Conservation (phyloP, 345 rosid genomes). For the Rhodomyrtus tomentosa region DNA sequence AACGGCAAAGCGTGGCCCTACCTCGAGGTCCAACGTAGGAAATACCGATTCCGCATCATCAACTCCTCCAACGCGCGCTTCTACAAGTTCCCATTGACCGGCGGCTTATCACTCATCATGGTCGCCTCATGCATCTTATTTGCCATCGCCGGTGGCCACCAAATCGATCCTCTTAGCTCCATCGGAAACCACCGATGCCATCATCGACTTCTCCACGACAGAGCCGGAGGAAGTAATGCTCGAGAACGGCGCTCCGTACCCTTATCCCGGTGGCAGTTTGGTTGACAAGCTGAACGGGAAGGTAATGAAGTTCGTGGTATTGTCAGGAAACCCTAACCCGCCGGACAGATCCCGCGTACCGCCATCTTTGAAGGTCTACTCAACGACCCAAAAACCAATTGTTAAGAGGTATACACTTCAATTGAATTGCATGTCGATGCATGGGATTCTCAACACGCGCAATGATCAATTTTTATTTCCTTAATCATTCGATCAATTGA, state of each 20-base stretch:
- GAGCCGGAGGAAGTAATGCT: not conserved
- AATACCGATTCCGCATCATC: conserved; percentile 9
- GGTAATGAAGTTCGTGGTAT: conserved; percentile 9
- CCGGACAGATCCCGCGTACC: not conserved
- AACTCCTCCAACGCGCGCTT: conserved; percentile 3
- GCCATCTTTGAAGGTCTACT: not conserved
- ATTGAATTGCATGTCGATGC: not conserved
- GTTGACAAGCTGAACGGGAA: not conserved
- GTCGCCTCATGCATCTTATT: not conserved
- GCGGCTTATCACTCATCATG: not conserved
- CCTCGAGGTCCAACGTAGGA: conserved; percentile 2
- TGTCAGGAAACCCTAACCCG: not conserved
- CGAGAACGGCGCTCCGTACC: conserved; percentile 1
- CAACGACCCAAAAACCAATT: not conserved
- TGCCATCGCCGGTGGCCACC: not conserved
- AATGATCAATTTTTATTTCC: not conserved
- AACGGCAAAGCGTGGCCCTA: conserved; percentile 14
- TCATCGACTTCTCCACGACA: conserved; percentile 1
- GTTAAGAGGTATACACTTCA: not conserved
- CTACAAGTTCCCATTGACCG: not conserved
- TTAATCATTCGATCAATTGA: not conserved
- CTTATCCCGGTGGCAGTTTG: not conserved
- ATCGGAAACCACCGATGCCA: not conserved
- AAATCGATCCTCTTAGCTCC: not conserved
- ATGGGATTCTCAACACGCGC: not conserved